These are phyloP conservation scores for Aspergillus baeticus DNA, from an alignment of 495 filamentous ascomycete species.

Conservation along the genomic window DNA sequence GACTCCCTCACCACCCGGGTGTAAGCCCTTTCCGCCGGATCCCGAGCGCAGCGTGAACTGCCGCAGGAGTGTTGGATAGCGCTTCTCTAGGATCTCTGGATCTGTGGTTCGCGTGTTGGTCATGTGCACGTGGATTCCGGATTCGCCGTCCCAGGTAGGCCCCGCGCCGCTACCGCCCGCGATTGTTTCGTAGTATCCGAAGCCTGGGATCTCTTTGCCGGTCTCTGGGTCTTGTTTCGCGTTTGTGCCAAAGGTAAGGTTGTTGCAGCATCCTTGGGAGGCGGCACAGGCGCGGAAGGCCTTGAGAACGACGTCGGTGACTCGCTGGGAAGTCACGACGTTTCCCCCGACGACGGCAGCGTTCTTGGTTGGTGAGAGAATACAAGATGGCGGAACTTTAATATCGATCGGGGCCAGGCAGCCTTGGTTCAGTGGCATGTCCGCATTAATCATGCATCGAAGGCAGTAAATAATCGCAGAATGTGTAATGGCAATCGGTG, in stretches of 20 bases:
- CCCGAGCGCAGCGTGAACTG: constrained; percentile 76
- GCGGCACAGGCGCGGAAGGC: constrained; percentile 90
- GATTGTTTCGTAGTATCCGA: constrained; percentile 98
- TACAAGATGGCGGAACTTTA: constrained; percentile 75
- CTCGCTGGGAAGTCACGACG: constrained; percentile 85
- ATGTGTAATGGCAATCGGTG: constrained; percentile 90
- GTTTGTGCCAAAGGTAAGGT: constrained; percentile 55
- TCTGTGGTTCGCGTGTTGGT: constrained; percentile 99
- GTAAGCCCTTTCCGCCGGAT: constrained; percentile 68
- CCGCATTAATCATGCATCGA: constrained; percentile 85
- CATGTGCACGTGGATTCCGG: constrained; percentile 94
- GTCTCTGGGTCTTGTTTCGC: constrained; percentile 61
- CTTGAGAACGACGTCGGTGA: constrained; percentile 91
- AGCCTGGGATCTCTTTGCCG: constrained; percentile 78
- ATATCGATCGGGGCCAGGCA: constrained; percentile 87
- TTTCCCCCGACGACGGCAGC: constrained; percentile 96
- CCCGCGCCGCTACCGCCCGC: constrained; percentile 91
- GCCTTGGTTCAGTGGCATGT: constrained; percentile 96
- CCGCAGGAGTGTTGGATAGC: constrained; percentile 84
- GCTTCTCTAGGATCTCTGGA: constrained; percentile 89
- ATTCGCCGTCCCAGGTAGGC: constrained; percentile 81
- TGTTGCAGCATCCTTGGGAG: constrained; percentile 91
- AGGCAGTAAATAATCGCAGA: constrained; percentile 96
- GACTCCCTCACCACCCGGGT: constrained; percentile 86
- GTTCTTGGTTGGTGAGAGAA: constrained; percentile 81